Conservation (phyloP, 441 rosid species). For the Erodium moschatum region DNA sequence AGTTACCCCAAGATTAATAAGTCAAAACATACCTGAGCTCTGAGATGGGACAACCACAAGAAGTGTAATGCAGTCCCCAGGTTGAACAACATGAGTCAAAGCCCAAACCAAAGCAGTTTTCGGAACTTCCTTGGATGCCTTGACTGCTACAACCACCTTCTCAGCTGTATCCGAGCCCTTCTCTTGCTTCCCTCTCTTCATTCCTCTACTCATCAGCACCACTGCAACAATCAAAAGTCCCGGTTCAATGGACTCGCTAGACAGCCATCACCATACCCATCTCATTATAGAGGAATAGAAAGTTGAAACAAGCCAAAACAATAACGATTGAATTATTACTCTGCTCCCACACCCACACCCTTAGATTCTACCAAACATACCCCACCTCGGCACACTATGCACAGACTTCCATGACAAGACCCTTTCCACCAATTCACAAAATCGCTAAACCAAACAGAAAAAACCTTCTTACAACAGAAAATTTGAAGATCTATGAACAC, state of each 20-base stretch:
- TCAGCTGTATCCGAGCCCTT: conserved; percentile 41
- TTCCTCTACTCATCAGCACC: not conserved
- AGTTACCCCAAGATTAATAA: too few species aligned
- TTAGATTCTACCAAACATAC: too few species aligned
- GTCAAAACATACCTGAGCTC: conserved; percentile 36
- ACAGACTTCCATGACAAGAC: not conserved
- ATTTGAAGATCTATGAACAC: not conserved
- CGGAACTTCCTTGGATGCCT: conserved; percentile 92
- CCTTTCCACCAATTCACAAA: not conserved
- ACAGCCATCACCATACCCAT: not conserved
- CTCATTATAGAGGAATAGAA: not conserved
- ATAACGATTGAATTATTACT: not conserved
- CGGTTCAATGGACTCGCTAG: not conserved
- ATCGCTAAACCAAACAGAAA: not conserved
- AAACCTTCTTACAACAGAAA: too few species aligned
- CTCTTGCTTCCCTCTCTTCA: conserved; percentile 30
- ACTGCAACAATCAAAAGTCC: not conserved
- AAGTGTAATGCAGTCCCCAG: conserved; percentile 86
- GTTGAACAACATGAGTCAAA: conserved; percentile 92
- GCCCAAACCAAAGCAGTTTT: conserved; percentile 90
- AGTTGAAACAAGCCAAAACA: not conserved
- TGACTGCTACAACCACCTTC: conserved; percentile 79
- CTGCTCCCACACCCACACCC: not conserved
- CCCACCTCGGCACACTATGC: not conserved
- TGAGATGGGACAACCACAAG: conserved; percentile 82